These are phyloP conservation scores for Scedosporium apiospermum DNA, from an alignment of 2,329 filamentous ascomycete genomes.

Conservation along the genomic window DNA sequence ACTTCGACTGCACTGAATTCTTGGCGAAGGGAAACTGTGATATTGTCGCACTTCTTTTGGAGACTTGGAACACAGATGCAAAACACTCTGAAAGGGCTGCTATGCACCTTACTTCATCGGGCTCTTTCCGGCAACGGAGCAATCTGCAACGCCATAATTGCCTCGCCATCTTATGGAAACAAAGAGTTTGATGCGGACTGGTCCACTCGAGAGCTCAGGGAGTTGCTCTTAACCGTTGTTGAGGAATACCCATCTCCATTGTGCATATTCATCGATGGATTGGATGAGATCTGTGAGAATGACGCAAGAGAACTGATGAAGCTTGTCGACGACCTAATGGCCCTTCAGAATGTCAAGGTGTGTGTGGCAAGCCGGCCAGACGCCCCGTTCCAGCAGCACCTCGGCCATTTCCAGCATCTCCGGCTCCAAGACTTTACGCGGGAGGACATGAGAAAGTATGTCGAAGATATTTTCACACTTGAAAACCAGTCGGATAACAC, in stretches of 20 bases:
- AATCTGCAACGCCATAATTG: neutral
- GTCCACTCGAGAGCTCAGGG: conserved; percentile 4
- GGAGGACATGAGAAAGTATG: conserved; percentile 3
- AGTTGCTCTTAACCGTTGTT: neutral
- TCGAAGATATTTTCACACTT: neutral
- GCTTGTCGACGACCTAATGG: conserved; percentile 5
- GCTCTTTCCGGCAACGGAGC: conserved; percentile 3
- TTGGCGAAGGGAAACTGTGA: conserved; percentile 11
- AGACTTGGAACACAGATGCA: conserved; percentile 17
- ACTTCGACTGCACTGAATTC: conserved; percentile 10
- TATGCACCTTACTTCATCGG: conserved; percentile 15
- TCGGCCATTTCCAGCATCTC: neutral
- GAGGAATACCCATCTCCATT: neutral
- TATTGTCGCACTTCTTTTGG: conserved; percentile 21
- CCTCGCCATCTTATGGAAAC: neutral
- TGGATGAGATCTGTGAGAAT: conserved; percentile 9
- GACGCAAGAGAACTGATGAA: neutral
- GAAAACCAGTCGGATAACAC: no score
- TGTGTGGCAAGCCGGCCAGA: conserved; percentile 12
- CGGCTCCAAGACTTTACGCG: conserved; percentile 2
- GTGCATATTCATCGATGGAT: conserved; percentile 13
- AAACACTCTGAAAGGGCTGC: conserved; percentile 15
- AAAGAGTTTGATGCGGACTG: conserved; percentile 10
- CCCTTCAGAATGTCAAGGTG: conserved; percentile 8
- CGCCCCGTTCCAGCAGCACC: neutral